A percentile compares a stretch with the other conserved stretches of the same genome.
These are phyloP conservation scores for Globisporangium takayamanum DNA, from an alignment of 352 stramenopile genomes.

Conservation along the genomic window DNA sequence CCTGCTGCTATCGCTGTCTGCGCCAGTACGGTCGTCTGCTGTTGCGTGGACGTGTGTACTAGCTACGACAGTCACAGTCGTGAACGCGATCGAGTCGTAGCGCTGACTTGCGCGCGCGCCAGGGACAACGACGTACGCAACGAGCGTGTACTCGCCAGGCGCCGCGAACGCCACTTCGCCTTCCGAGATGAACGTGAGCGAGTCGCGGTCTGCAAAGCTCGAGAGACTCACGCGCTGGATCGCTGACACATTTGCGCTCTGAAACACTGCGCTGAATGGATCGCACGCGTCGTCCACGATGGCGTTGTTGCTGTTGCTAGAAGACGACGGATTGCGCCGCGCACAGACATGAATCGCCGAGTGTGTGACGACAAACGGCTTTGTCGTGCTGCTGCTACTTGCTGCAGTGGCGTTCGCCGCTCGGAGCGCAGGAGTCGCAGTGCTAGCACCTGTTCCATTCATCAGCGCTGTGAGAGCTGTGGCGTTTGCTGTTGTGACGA, in stretches of 20 bases:
- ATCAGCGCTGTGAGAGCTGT: not conserved
- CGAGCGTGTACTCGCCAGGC: conserved; percentile 20
- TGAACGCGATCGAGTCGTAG: conserved; percentile 31
- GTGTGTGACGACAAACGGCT: conserved; percentile 7
- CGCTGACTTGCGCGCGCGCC: conserved; percentile 9
- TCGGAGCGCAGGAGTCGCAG: too few species aligned
- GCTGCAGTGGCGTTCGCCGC: not conserved
- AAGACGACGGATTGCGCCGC: not conserved
- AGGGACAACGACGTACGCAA: conserved; percentile 29
- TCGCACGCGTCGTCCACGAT: conserved; percentile 10
- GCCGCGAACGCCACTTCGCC: conserved; percentile 21
- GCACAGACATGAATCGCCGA: conserved; percentile 19
- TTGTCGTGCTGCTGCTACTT: conserved; percentile 2
- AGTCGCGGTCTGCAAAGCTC: conserved; percentile 5
- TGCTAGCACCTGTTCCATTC: not conserved
- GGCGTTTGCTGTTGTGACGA: conserved; percentile 7
- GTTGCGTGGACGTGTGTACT: conserved; percentile 1
- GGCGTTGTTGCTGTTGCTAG: not conserved
- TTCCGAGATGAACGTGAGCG: conserved; percentile 16
- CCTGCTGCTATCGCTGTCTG: not conserved
- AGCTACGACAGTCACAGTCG: conserved; percentile 3
- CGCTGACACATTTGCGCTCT: conserved; percentile 13
- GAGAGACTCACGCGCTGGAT: conserved; percentile 19
- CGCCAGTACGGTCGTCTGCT: not conserved
- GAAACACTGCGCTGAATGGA: conserved; percentile 15